phyloP scores from a whole-genome alignment of 148 eudicot species.

The Rhododendron vialii region DNA sequence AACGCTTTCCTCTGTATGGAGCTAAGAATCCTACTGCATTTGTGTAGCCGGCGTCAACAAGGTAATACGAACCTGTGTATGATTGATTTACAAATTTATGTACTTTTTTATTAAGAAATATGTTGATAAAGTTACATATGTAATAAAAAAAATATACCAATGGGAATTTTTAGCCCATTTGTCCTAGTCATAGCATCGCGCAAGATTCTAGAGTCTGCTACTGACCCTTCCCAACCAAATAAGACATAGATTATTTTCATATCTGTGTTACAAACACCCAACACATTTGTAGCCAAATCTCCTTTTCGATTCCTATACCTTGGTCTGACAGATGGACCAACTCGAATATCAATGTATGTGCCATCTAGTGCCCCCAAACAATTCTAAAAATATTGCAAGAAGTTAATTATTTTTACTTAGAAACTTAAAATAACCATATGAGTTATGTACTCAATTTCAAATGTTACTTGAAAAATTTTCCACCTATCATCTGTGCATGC shows the following conservation, averaged over 20 bases:
- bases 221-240: neutral
- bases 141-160: no score
- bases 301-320: no score
- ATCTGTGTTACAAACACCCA: no score
- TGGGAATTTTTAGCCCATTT: neutral
- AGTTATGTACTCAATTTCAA: neutral
- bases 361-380: no score
- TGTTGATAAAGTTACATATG: no score
- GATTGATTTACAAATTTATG: neutral
- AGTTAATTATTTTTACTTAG: neutral
- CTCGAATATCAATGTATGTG: no score
- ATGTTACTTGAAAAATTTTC: neutral
- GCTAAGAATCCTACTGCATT: neutral
- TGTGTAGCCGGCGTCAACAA: no score
- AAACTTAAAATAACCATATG: neutral
- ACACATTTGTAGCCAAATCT: no score
- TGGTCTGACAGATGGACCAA: no score
- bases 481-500: neutral
- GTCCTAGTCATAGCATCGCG: neutral
- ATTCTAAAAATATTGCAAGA: no score
- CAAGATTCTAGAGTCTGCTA: neutral
- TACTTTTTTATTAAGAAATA: neutral
- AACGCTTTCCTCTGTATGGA: neutral
- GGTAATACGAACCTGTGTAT: no score
- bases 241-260: no score